Conservation (phyloP, 129 eudicot genomes). For the Saposhnikovia divaricata region DNA sequence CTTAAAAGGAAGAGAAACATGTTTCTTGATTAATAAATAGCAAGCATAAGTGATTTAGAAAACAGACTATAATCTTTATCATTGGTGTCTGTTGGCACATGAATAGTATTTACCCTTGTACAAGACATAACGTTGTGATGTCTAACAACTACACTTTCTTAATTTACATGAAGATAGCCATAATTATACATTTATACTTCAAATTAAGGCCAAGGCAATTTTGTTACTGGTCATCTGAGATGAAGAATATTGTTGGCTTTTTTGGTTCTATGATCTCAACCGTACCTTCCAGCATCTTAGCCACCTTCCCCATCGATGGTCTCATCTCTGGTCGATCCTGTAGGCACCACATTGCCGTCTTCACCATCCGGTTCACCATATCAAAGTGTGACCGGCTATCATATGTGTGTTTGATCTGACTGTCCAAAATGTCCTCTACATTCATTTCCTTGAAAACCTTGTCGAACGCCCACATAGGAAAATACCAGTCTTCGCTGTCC, state of each 20-base stretch:
- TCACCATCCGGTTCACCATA: conserved; percentile 74
- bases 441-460: conserved; percentile 74
- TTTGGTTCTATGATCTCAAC: conserved; percentile 86
- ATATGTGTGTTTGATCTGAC: conserved; percentile 42
- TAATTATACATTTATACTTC: background rate
- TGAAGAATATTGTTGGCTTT: conserved; percentile 68
- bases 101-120: background rate
- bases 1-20: too few relatives aligned
- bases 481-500: conserved; percentile 82
- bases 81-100: background rate
- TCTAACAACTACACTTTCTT: background rate
- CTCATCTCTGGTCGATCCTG: conserved; percentile 82
- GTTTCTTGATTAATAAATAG: too few relatives aligned
- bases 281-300: conserved; percentile 94
- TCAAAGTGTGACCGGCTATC: conserved; percentile 57
- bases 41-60: too few relatives aligned
- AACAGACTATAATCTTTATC: background rate
- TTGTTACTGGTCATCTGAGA: conserved; percentile 30
- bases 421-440: conserved; percentile 69
- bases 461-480: conserved; percentile 88
- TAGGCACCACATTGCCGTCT: conserved; percentile 95
- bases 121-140: background rate
- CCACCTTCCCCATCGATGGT: conserved; percentile 98
- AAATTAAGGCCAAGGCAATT: background rate
- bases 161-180: background rate